A percentile compares a stretch with the other conserved stretches of the same genome.
Evolutionary conservation across 176 grass and related monocot species (phyloP).

Genomic region (Neostapfia colusana): DNA sequence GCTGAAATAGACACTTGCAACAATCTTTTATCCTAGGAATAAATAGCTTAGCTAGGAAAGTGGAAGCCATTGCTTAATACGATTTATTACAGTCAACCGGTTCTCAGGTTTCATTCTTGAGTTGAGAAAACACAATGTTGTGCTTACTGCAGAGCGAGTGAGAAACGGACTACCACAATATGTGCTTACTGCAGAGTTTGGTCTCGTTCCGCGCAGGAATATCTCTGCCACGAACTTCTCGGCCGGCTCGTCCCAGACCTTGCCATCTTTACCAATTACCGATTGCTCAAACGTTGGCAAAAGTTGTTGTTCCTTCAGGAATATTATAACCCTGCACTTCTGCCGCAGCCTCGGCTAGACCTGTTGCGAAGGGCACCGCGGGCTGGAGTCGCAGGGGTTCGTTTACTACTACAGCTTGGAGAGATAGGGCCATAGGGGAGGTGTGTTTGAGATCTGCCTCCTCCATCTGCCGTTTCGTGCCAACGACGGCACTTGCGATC

Average conservation of each 20-base stretch:
- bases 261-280: not conserved
- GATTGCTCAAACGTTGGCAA: not conserved
- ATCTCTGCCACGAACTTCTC: not conserved
- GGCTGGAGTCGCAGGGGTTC: not conserved
- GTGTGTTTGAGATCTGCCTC: not conserved
- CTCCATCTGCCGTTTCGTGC: not conserved
- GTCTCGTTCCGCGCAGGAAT: not conserved
- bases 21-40: conserved; percentile 34
- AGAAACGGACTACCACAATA: too few species aligned
- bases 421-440: not conserved
- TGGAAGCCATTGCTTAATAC: not conserved
- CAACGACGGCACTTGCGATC: not conserved
- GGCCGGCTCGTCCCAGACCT: not conserved
- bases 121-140: not conserved
- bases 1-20: conserved; percentile 49
- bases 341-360: not conserved
- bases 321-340: not conserved
- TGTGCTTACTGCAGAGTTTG: too few species aligned
- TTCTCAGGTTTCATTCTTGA: conserved; percentile 4
- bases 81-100: not conserved
- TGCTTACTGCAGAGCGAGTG: too few species aligned
- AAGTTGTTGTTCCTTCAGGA: not conserved
- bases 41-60: conserved; percentile 18
- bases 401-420: not conserved
- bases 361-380: not conserved